Evolutionary conservation across 2,329 filamentous ascomycete genomes (phyloP).

Genomic region (Calonectria fujianensis): DNA sequence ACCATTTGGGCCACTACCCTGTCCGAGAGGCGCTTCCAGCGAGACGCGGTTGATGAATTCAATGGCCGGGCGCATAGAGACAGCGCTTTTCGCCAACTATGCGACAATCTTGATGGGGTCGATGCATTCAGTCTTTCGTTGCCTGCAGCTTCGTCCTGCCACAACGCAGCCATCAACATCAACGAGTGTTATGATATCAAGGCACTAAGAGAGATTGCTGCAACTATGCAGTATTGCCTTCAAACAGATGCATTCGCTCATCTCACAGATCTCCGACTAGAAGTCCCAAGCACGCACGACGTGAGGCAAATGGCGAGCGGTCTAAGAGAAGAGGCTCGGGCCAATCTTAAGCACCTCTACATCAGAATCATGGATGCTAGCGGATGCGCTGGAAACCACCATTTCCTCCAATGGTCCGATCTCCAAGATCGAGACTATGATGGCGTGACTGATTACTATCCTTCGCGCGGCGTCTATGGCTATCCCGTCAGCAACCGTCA

Average conservation of each 20-base stretch:
- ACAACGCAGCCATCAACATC: neutral
- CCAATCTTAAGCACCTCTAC: constrained; percentile 15
- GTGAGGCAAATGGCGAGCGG: neutral
- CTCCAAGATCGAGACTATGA: neutral
- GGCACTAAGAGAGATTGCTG: neutral
- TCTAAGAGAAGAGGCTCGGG: neutral
- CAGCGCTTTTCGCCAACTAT: neutral
- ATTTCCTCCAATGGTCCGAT: neutral
- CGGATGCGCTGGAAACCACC: neutral
- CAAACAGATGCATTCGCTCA: constrained; percentile 4
- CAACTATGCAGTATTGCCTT: constrained; percentile 10
- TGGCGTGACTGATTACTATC: neutral
- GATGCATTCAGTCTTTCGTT: constrained; percentile 14
- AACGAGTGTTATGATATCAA: constrained; percentile 19
- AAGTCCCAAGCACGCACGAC: constrained; percentile 5
- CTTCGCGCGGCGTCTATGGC: neutral
- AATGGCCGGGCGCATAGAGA: neutral
- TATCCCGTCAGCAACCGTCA: constrained; percentile 17
- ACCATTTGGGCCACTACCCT: neutral
- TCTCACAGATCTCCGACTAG: constrained; percentile 14
- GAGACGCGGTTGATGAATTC: neutral
- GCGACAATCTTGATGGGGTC: neutral
- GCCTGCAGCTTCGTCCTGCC: neutral
- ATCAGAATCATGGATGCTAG: constrained; percentile 15
- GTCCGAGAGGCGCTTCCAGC: constrained; percentile 1